These are phyloP conservation scores for Gastrodia elata DNA, from an alignment of 106 monocot genomes.

Conservation along the genomic window DNA sequence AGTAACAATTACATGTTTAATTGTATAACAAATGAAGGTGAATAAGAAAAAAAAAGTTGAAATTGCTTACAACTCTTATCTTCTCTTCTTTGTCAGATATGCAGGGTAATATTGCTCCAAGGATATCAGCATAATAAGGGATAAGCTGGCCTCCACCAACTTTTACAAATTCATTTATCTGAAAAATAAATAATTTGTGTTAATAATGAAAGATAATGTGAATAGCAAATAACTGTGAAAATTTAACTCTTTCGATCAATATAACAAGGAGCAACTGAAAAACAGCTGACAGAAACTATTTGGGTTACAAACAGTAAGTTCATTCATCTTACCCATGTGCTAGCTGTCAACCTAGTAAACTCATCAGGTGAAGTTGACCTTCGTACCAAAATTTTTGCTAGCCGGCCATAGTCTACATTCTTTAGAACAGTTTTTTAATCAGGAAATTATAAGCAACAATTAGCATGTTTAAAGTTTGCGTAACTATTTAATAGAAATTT, in stretches of 20 bases:
- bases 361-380: slow-evolving; percentile 82
- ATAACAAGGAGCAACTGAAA: neutral
- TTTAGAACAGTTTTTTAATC: slow-evolving; percentile 28
- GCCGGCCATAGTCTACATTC: slow-evolving; percentile 99
- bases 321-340: slow-evolving; percentile 72
- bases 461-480: neutral
- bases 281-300: neutral
- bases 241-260: neutral
- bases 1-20: neutral
- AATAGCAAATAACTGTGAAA: neutral
- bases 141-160: slow-evolving; percentile 90
- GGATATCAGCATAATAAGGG: slow-evolving; percentile 85
- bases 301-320: neutral
- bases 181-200: slow-evolving; percentile 11
- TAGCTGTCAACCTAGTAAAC: slow-evolving; percentile 87
- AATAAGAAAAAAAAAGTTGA: neutral
- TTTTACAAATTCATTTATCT: slow-evolving; percentile 97
- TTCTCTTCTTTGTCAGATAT: slow-evolving; percentile 93
- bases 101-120: slow-evolving; percentile 87
- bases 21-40: neutral
- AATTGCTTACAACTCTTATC: slow-evolving; percentile 40
- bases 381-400: slow-evolving; percentile 97
- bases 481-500: neutral
- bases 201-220: neutral
- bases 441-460: slow-evolving; percentile 6